Base-by-base conservation (phyloP, 805 yeast genomes). In the Komagataella kurtzmanii region DNA sequence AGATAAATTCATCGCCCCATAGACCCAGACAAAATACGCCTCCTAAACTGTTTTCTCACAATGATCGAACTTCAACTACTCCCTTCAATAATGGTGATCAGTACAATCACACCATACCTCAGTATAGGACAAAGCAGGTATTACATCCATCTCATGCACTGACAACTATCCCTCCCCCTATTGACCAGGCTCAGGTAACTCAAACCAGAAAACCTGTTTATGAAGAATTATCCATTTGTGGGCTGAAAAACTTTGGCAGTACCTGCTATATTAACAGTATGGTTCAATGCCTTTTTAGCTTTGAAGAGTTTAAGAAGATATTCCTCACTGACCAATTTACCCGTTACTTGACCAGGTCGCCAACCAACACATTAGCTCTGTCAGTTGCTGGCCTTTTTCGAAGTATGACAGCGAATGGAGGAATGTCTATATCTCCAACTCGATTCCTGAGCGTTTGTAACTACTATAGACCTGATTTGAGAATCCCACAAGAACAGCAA, bases 241-340 rank as follows among this genome's bases (percentile, higher is more conserved):
- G 90, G 0, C 63, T 85, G 50, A 68, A 76, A 54, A 85, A 85
- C 59, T 69, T 77, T 65, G 88, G 89, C 0, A 81, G 82, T 46
- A 82, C 90, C 0, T 85, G 95, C 58, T 85, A 85, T 60, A 80
- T 85, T 53, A 85, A 85, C 59, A 77, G 85, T 60, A 80, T 85
- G 70, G 61, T 85, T 10, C 95, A 85, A 62, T 75, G 88, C 55
- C 61, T 85, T 6, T 82, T 82, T 63, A 84, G 81, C 2, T 62
- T 82, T 0, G 57, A 65, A 0, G 59, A 61, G 21, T 79, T 85
- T 57, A 69, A 81, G 51, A 61, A 67, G 3, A 61, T 83, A 14
- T 78, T 83, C 55, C 54, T 69, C 10, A 64, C 71, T n/a, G 65
- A 71, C 54, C 65, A 62, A n/a, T 79, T 69, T 60, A 71, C 70